These are phyloP conservation scores for Lolium perenne DNA, from an alignment of 176 grass and related monocot species.

Conservation along the genomic window DNA sequence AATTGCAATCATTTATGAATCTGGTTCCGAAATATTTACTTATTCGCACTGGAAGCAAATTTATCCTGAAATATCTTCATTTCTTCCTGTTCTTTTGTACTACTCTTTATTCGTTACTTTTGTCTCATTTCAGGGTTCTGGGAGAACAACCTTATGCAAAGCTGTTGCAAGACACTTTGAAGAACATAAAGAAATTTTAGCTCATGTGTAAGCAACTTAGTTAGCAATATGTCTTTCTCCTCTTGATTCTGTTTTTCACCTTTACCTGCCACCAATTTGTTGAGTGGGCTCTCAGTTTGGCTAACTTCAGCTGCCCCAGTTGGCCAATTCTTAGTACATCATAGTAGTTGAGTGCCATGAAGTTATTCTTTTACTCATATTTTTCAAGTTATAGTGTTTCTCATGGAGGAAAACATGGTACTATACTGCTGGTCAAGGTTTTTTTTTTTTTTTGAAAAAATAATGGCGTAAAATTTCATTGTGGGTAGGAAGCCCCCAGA, in stretches of 20 bases:
- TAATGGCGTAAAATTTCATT: constrained; percentile 33
- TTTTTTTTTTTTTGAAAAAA: not conserved
- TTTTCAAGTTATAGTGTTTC: not conserved
- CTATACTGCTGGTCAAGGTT: constrained; percentile 1
- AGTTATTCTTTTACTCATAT: constrained; percentile 1
- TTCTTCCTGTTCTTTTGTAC: not conserved
- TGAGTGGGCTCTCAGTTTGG: constrained; percentile 7
- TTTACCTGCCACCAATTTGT: constrained; percentile 17
- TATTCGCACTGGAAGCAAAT: not conserved
- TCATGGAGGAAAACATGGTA: not conserved
- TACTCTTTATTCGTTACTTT: constrained; percentile 18
- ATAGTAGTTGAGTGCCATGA: constrained; percentile 3
- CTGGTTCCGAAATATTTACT: not conserved
- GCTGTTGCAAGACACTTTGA: constrained; percentile 77
- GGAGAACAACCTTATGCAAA: constrained; percentile 82
- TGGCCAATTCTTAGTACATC: not conserved
- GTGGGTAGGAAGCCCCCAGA: constrained; percentile 77
- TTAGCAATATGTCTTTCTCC: constrained; percentile 18
- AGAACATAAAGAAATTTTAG: constrained; percentile 73
- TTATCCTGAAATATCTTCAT: not conserved
- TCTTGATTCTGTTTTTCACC: not conserved
- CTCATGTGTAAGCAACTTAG: constrained; percentile 70
- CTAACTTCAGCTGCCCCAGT: not conserved
- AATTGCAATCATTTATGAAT: constrained; percentile 21
- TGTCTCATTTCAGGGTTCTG: constrained; percentile 72